phyloP scores from a whole-genome alignment of 2,329 filamentous ascomycete species.

The Fusarium citri region DNA sequence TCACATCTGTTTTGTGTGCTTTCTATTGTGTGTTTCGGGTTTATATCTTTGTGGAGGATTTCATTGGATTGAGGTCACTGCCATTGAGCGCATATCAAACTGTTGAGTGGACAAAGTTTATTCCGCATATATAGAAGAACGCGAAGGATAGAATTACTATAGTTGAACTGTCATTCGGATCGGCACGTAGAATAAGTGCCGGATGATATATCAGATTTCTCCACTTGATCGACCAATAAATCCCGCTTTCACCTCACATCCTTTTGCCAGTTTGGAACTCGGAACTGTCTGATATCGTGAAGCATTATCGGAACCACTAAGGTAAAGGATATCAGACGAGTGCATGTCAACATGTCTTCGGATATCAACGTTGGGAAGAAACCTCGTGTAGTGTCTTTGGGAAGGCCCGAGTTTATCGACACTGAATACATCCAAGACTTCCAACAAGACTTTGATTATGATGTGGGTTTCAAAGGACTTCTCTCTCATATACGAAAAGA shows the following conservation, averaged over 20 bases:
- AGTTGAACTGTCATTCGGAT: neutral
- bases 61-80: slow-evolving; percentile 6
- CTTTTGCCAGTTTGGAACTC: neutral
- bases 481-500: rapidly evolving
- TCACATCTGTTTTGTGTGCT: slow-evolving; percentile 6
- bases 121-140: slow-evolving; percentile 34
- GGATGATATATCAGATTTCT: neutral
- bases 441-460: slow-evolving; percentile 53
- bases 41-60: slow-evolving; percentile 12
- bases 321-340: too few relatives aligned
- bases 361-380: slow-evolving; percentile 35
- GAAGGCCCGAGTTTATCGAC: slow-evolving; percentile 53
- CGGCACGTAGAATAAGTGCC: neutral
- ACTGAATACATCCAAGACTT: slow-evolving; percentile 56
- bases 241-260: neutral
- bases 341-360: neutral
- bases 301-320: too few relatives aligned
- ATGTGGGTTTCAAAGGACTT: slow-evolving; percentile 38
- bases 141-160: neutral
- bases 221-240: neutral
- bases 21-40: slow-evolving; percentile 4
- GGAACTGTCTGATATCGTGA: neutral
- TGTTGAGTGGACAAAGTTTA: slow-evolving; percentile 10
- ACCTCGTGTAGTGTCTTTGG: slow-evolving; percentile 57
- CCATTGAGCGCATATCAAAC: slow-evolving; percentile 13